phyloP scores from a whole-genome alignment of 441 rosid species.

The Populus tomentosa region DNA sequence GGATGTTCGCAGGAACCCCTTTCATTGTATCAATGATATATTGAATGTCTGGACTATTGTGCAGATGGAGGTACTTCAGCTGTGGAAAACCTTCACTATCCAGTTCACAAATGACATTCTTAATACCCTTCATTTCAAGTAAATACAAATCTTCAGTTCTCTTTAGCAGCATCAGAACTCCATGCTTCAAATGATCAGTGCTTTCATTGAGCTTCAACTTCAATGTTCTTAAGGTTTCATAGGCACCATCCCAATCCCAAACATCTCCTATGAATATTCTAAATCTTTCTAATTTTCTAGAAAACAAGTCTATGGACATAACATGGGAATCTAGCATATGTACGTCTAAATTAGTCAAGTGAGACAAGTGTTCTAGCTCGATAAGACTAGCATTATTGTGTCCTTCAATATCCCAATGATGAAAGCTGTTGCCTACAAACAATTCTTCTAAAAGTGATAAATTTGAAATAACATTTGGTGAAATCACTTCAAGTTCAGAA shows the following conservation, averaged over 20 bases:
- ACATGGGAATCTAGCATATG: slow-evolving; percentile 9
- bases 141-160: slow-evolving; percentile 11
- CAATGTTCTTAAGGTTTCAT: slow-evolving; percentile 1
- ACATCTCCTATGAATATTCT: slow-evolving; percentile 8
- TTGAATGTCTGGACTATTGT: slow-evolving; percentile 1
- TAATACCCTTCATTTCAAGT: not conserved
- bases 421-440: slow-evolving; percentile 1
- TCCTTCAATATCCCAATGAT: not conserved
- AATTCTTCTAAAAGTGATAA: slow-evolving; percentile 3
- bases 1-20: not conserved
- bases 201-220: slow-evolving; percentile 4
- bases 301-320: slow-evolving; percentile 9
- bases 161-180: not conserved
- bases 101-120: slow-evolving; percentile 6
- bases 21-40: not conserved
- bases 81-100: slow-evolving; percentile 12
- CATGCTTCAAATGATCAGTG: not conserved
- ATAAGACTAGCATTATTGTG: slow-evolving; percentile 6
- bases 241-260: slow-evolving; percentile 2
- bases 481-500: not conserved
- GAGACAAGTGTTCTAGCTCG: slow-evolving; percentile 3
- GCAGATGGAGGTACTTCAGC: slow-evolving; percentile 15
- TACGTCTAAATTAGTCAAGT: slow-evolving; percentile 10
- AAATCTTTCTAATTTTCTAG: not conserved
- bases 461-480: not conserved